Percentiles rank a stretch among this genome's conserved stretches.
Conservation (phyloP, 2,329 filamentous ascomycete species). For the Lizonia empirigonia region DNA sequence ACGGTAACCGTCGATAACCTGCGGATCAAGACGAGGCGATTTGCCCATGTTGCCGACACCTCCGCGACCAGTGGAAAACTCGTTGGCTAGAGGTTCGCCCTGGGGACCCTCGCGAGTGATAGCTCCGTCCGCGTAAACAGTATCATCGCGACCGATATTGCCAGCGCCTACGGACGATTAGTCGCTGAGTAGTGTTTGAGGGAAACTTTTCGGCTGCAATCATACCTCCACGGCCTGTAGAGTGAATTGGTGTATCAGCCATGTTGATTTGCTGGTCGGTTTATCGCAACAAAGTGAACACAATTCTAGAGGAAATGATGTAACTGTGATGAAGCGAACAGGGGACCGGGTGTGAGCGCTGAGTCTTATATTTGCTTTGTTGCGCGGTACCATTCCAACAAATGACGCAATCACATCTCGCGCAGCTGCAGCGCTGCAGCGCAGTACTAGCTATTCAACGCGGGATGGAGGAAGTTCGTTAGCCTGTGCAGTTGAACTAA, state of each 20-base stretch:
- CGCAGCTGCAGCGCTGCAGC: conserved; percentile 15
- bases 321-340: conserved; percentile 10
- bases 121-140: conserved; percentile 53
- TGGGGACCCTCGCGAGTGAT: conserved; percentile 54
- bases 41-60: conserved; percentile 52
- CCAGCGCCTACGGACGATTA: conserved; percentile 55
- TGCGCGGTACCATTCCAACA: conserved; percentile 23
- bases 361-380: conserved; percentile 42
- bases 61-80: conserved; percentile 51
- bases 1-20: conserved; percentile 27
- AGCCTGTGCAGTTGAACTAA: conserved; percentile 18
- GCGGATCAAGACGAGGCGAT: conserved; percentile 42
- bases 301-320: conserved; percentile 14
- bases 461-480: conserved; percentile 34
- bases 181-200: conserved; percentile 10
- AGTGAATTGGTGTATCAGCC: conserved; percentile 52
- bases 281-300: conserved; percentile 17
- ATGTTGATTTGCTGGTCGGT: conserved; percentile 22
- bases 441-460: conserved; percentile 23
- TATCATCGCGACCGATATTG: conserved; percentile 61
- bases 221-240: conserved; percentile 64
- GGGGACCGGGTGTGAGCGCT: conserved; percentile 15
- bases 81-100: conserved; percentile 45
- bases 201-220: not conserved
- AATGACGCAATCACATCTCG: conserved; percentile 38